Evolutionary conservation across 2,329 filamentous ascomycete species (phyloP).

Genomic region (Epichloe elymi): DNA sequence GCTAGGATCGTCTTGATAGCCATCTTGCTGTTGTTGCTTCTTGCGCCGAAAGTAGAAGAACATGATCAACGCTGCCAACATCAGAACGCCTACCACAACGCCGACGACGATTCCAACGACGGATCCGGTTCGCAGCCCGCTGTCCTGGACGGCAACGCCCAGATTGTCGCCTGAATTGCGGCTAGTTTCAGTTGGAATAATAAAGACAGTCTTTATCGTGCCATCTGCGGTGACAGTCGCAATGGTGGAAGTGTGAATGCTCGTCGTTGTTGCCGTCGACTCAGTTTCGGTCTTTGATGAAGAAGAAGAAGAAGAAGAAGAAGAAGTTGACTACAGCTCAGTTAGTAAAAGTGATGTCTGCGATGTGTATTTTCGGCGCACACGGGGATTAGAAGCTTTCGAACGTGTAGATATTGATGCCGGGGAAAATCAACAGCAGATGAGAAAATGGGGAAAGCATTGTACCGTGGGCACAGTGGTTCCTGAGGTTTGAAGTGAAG

Average conservation of each 20-base stretch:
- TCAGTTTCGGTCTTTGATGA: background rate
- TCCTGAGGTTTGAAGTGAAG: background rate
- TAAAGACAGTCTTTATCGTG: slow-evolving; percentile 40
- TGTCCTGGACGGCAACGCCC: slow-evolving; percentile 9
- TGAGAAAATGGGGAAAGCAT: background rate
- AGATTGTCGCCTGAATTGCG: slow-evolving; percentile 8
- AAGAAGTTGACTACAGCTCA: background rate
- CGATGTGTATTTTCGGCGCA: background rate
- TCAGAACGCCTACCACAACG: slow-evolving; percentile 30
- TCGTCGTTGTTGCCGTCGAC: slow-evolving; percentile 5
- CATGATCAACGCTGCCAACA: slow-evolving; percentile 22
- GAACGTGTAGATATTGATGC: background rate
- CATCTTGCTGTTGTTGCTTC: slow-evolving; percentile 28
- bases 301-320: no score
- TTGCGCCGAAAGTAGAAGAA: slow-evolving; percentile 33
- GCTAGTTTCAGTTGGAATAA: slow-evolving; percentile 28
- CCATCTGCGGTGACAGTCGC: slow-evolving; percentile 42
- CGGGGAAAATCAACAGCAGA: background rate
- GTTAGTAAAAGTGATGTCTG: background rate
- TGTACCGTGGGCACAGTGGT: background rate
- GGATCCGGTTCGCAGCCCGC: slow-evolving; percentile 29
- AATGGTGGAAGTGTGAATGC: slow-evolving; percentile 17
- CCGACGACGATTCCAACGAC: slow-evolving; percentile 41
- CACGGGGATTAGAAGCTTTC: background rate
- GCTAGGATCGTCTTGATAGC: slow-evolving; percentile 31